These are phyloP conservation scores for Petunia secreta DNA, from an alignment of 257 asterid species.

Conservation along the genomic window DNA sequence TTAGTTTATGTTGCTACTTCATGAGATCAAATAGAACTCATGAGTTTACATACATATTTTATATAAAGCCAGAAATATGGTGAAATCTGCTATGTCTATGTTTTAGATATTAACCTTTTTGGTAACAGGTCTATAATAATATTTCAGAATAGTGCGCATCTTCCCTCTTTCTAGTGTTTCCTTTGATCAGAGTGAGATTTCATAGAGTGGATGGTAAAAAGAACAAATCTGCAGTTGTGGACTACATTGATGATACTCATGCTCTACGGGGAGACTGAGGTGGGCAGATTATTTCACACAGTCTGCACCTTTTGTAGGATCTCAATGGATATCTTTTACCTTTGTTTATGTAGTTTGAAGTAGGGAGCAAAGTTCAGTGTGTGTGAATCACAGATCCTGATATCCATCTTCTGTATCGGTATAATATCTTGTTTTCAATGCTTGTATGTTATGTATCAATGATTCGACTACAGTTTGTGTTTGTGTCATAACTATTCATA, in stretches of 20 bases:
- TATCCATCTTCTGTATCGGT: background rate
- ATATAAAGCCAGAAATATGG: background rate
- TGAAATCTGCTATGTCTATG: background rate
- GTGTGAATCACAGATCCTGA: background rate
- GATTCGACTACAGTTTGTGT: background rate
- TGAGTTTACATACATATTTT: background rate
- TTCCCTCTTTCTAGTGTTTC: background rate
- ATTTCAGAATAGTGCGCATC: background rate
- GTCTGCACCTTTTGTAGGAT: background rate
- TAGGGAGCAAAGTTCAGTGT: background rate
- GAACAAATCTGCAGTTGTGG: slow-evolving; percentile 60
- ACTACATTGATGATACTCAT: slow-evolving; percentile 61
- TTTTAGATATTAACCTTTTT: background rate
- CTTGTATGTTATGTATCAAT: background rate
- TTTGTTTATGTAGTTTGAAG: background rate
- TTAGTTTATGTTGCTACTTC: background rate
- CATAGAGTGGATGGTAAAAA: slow-evolving; percentile 57
- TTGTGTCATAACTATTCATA: background rate
- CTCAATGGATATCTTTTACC: background rate
- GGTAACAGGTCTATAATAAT: background rate
- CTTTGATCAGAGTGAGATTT: slow-evolving; percentile 22
- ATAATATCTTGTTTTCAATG: background rate
- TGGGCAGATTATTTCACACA: slow-evolving; percentile 19
- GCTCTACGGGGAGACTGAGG: slow-evolving; percentile 62
- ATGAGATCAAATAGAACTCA: background rate